phyloP scores from a whole-genome alignment of 2,329 filamentous ascomycete genomes.

The Volutella citrinella region DNA sequence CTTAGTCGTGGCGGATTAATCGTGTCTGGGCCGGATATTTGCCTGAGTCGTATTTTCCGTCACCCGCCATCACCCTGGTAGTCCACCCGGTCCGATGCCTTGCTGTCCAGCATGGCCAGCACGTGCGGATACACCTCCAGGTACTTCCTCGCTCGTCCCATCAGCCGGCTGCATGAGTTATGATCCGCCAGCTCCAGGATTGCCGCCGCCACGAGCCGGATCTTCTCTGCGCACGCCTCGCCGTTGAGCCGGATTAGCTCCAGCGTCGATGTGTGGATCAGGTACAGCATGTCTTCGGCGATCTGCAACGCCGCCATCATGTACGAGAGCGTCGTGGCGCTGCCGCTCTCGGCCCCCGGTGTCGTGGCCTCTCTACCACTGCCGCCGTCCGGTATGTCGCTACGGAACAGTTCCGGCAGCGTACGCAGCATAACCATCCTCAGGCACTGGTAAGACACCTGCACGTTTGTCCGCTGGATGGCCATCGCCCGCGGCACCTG shows the following conservation, averaged over 20 bases:
- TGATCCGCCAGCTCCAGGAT: neutral
- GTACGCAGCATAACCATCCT: neutral
- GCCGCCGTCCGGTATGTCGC: neutral
- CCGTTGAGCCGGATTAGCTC: neutral
- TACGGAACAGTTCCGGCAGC: neutral
- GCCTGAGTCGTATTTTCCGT: no score
- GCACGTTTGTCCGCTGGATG: neutral
- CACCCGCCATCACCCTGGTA: no score
- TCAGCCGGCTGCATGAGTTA: neutral
- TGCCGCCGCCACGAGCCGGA: neutral
- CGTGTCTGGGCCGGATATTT: no score
- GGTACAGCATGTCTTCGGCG: slow-evolving; percentile 1
- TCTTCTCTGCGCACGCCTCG: neutral
- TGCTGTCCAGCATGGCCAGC: neutral
- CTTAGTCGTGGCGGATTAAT: no score
- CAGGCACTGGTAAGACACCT: neutral
- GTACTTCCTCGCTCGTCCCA: neutral
- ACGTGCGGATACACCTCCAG: neutral
- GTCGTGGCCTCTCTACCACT: neutral
- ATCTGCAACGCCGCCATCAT: neutral
- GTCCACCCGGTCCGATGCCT: neutral
- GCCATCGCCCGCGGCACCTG: neutral
- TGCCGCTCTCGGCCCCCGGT: no score
- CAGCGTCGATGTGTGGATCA: neutral
- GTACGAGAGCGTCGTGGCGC: no score